Base-by-base conservation (phyloP, 2,329 filamentous ascomycete genomes). In the Aureobasidium sp. region DNA sequence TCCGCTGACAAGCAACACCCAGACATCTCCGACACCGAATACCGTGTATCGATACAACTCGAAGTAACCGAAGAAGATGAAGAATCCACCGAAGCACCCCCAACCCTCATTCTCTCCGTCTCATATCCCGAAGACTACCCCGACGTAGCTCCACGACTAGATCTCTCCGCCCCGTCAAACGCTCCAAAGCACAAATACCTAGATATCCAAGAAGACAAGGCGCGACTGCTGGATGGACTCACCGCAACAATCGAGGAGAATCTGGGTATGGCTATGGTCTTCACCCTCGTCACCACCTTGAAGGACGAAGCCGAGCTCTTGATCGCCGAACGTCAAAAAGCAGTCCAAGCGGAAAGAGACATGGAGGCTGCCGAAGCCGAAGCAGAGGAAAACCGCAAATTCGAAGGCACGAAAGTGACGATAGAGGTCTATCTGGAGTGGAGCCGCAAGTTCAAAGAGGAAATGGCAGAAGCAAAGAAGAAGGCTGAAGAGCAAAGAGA, bases 261-360 rank as follows among this genome's bases (percentile, higher is more conserved):
- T 68, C 77, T 97, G 63, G 94, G 94, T 65, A 97, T 97, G 88
- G 90, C 91, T 61, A 99, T 99, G 94, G 79, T 99, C 1, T 99
- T 97, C 76, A 91, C 93, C 0, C 79, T 99, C 29, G 88, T 95
- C 59, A 90, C 89, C 14, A 85, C 88, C 0, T 78, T 99, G 63
- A 97, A 97, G 73, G 94, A 99, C 63, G 82, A 84, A 57, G 93
- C 92, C n/a, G 94, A 99, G 78, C 82, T 86, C 67, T 82, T 99
- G 62, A 85, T 97, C 67, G 76, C 81, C 16, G 85, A 91, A 65
- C 86, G 94, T 49, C 84, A 86, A 69, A 84, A 85, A 62, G 88
- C 80, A 9, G 82, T 80, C 16, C 77, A 84, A 67, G 81, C 79
- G 1, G 68, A 77, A 55, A 77, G 75, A 55, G 83, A 85, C 53